Evolutionary conservation across 345 rosid genomes (phyloP), one percentile per base, ranked within the genome.

Genomic region (Erysimum cheiranthoides): DNA sequence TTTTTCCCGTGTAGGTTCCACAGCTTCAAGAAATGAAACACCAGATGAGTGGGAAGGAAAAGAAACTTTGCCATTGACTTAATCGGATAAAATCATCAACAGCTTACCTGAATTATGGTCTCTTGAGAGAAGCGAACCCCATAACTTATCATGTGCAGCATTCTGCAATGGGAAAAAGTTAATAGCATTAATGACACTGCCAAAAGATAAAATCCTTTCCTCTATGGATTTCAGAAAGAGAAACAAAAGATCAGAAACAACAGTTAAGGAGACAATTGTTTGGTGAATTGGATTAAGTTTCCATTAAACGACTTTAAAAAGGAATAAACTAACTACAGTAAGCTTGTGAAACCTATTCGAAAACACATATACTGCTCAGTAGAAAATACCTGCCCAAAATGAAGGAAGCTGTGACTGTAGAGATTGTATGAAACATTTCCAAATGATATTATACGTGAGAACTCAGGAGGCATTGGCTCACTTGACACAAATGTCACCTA

Each of bases 361-460:
- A 68, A 61, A 40, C 25, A 40, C 61, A 61, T 30, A 39, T 30
- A 9, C 10, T 47, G 16, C 35, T 50, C 12, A 39, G 31, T 28
- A 36, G 52, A 59, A 71, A 6, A 35, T 82, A 92, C 99, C 99
- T 86, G 99, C 59, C 99, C 99, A 68, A 89, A 88, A 71, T 92
- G 93, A 72, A 95, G 99, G 76, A 92, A 92, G 77, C 97, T 95
- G 79, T 95, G 97, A 84, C 97, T 95, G 59, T 90, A 95, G 78
- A 95, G 92, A 68, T 71, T 90, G 82, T 92, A 95, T n/a, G 93
- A 86, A 71, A 77, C 28, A 79, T 88, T 90, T 52, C 96, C 93
- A 78, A 86, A 86, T 45, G 85, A 81, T 61, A 95, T 46, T 21
- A 78, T 78, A 57, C 86, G 85, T 25, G 87, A 83, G 73, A 92